Percentiles rank a stretch among this genome's conserved stretches.
phyloP scores from a whole-genome alignment of 1,284 basidiomycete species.

The Porphyrellus sp. region DNA sequence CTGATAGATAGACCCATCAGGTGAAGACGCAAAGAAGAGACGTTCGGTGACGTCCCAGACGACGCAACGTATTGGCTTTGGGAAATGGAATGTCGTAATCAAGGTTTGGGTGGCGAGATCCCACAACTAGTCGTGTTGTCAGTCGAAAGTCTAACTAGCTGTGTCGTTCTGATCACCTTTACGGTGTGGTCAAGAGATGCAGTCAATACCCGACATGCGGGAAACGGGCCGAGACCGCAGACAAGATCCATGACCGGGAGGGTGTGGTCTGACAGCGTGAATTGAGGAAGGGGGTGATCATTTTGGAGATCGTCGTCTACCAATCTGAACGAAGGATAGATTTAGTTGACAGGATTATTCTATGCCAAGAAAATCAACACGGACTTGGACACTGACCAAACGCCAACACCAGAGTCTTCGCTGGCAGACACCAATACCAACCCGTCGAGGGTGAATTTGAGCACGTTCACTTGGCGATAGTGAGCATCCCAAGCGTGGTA shows the following conservation, averaged over 20 bases:
- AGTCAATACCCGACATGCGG: constrained; percentile 75
- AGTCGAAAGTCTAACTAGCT: not conserved
- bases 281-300: constrained; percentile 74
- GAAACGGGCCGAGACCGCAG: constrained; percentile 78
- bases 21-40: constrained; percentile 80
- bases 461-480: constrained; percentile 82
- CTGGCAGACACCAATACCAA: constrained; percentile 81
- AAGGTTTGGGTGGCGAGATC: constrained; percentile 73
- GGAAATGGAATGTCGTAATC: constrained; percentile 84
- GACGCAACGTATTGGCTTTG: constrained; percentile 64
- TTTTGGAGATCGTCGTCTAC: constrained; percentile 68
- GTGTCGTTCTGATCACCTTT: constrained; percentile 55
- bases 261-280: constrained; percentile 86
- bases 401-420: constrained; percentile 83
- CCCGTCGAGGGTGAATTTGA: constrained; percentile 83
- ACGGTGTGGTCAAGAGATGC: constrained; percentile 88
- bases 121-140: constrained; percentile 59
- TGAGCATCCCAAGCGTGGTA: constrained; percentile 93
- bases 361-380: constrained; percentile 33
- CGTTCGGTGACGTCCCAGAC: constrained; percentile 85
- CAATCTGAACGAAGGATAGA: constrained; percentile 44
- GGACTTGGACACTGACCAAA: constrained; percentile 87
- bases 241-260: constrained; percentile 81
- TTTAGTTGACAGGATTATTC: constrained; percentile 10
- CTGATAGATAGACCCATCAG: constrained; percentile 72